Base-by-base conservation (phyloP, 805 yeast species). In the Barnettozyma californica region DNA sequence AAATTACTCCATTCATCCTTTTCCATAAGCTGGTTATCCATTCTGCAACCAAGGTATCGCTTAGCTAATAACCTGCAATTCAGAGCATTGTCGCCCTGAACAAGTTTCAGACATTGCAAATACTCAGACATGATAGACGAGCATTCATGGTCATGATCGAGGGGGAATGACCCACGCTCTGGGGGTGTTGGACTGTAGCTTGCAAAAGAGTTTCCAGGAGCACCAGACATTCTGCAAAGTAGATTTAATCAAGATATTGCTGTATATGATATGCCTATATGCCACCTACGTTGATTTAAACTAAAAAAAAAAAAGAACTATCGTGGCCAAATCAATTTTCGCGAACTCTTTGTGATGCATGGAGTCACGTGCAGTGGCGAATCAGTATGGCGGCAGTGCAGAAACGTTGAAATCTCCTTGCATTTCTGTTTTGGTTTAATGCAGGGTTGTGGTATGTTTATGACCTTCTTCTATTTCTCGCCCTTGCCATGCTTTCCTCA, bases 141-240 rank as follows among this genome's bases (percentile, higher is more conserved):
- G 62, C 98, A 92, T 54, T 94, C 98, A 8, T 77, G 77, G 51
- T 78, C 83, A 61, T 92, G 99, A 61, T 92, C 99, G 41, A 92
- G 70, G 0, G 98, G 99, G 66, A 92, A 92, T 0, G 98, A 88
- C 0, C 99, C 99, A 56, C 97, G 72, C 55, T 92, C 96, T 2
- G 99, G 99, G 20, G 99, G 96, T 0, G 92, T 84, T 9, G 97
- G 96, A 13, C 80, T 73, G 73, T 84, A 75, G 38, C 74, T 68
- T 38, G 68, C 63, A 43, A 74, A 57, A 14, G 76, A 62, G 50
- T 73, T 73, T 31, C 81, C 81, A 16, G 52, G 52, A 4, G 52
- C 52, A 18, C 52, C 52, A 11, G 52, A 49, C 52, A 49, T 49
- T 18, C 5, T 37, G 38, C 38, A 5, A 35, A 20, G 10, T 18